These are phyloP conservation scores for Lanmaoa rubissima DNA, from an alignment of 768 basidiomycete genomes.

Conservation along the genomic window DNA sequence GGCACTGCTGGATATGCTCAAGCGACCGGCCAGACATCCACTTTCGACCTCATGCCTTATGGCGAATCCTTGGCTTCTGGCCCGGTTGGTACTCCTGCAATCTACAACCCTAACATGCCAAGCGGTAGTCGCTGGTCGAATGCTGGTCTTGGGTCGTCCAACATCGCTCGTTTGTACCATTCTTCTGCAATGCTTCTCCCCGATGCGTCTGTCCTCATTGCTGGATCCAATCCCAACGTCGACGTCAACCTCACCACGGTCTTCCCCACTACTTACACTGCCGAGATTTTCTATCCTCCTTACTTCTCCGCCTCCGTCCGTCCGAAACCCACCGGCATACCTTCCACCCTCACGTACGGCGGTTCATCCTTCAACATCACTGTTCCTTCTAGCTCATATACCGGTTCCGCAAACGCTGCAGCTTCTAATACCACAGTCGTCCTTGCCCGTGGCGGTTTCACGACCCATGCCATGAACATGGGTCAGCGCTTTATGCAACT, in stretches of 20 bases:
- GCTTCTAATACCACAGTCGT: slow-evolving; percentile 77
- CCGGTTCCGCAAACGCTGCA: slow-evolving; percentile 63
- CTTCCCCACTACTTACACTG: slow-evolving; percentile 77
- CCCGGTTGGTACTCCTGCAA: slow-evolving; percentile 72
- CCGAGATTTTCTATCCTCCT: slow-evolving; percentile 88
- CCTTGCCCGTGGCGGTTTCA: slow-evolving; percentile 79
- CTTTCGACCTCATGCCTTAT: slow-evolving; percentile 58
- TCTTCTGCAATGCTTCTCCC: slow-evolving; percentile 87
- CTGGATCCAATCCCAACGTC: slow-evolving; percentile 92
- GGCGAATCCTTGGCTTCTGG: slow-evolving; percentile 76
- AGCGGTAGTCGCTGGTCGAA: slow-evolving; percentile 75
- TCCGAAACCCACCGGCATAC: slow-evolving; percentile 71
- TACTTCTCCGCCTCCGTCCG: slow-evolving; percentile 75
- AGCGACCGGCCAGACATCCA: slow-evolving; percentile 43
- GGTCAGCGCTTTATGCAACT: slow-evolving; percentile 83
- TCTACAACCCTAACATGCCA: slow-evolving; percentile 79
- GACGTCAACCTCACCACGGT: slow-evolving; percentile 68
- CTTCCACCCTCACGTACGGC: slow-evolving; percentile 76
- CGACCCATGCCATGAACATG: slow-evolving; percentile 89
- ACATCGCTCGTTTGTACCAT: slow-evolving; percentile 86
- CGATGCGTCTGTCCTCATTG: slow-evolving; percentile 82
- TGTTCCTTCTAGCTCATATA: slow-evolving; percentile 63
- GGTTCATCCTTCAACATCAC: slow-evolving; percentile 77
- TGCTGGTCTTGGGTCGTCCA: slow-evolving; percentile 58
- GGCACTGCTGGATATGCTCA: slow-evolving; percentile 89